Conservation (phyloP, 2,329 filamentous ascomycete species). For the Colletotrichum falcatum region DNA sequence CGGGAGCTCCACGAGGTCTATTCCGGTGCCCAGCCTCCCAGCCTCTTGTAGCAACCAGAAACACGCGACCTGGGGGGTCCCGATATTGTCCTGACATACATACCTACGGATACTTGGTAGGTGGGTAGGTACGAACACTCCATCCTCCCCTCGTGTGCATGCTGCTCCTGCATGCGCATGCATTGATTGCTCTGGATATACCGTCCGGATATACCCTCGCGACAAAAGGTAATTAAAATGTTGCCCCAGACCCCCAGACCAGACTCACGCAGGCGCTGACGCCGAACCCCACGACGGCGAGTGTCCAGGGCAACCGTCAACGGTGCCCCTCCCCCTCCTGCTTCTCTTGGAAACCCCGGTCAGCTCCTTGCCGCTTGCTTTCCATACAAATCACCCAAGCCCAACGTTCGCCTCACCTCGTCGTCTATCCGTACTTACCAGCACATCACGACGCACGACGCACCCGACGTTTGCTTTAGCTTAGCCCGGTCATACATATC, state of each 20-base stretch:
- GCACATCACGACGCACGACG: constrained; percentile 10
- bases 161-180: constrained; percentile 27
- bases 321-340: constrained; percentile 21
- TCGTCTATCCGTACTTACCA: not conserved
- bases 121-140: not conserved
- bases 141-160: constrained; percentile 17
- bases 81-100: constrained; percentile 20
- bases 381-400: constrained; percentile 29
- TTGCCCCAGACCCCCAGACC: constrained; percentile 4
- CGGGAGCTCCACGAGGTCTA: constrained; percentile 19
- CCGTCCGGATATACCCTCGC: constrained; percentile 4
- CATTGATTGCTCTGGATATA: constrained; percentile 17
- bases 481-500: constrained; percentile 19
- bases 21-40: constrained; percentile 22
- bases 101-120: too few relatives aligned
- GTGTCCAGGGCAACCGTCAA: constrained; percentile 34
- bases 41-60: constrained; percentile 30
- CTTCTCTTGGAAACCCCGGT: constrained; percentile 23
- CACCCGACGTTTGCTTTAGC: constrained; percentile 16
- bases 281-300: constrained; percentile 16
- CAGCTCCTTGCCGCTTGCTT: constrained; percentile 32
- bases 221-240: constrained; percentile 16
- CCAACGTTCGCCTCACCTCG: constrained; percentile 20
- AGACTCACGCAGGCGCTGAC: constrained; percentile 16
- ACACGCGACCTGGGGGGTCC: constrained; percentile 22